Evolutionary conservation across 2,329 filamentous ascomycete genomes (phyloP), one percentile per base, ranked within the genome.

Genomic region (Phialocephala subalpina): DNA sequence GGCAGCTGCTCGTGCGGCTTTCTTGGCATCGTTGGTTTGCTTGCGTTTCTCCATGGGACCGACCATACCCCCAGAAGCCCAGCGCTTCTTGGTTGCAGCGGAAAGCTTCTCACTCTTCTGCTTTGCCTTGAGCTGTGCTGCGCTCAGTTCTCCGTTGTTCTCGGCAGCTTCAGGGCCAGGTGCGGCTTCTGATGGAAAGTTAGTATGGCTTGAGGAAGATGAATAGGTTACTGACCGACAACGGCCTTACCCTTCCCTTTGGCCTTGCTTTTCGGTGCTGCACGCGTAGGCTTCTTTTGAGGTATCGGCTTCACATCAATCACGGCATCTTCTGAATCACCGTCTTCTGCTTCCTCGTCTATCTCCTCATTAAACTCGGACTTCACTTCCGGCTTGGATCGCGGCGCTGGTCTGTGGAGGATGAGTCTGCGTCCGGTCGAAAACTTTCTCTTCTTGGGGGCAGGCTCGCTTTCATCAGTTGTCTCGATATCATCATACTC

Each of bases 11-110:
- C 65, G 69, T 40, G 38, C 65, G 22, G 81, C 81, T 77, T 88
- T 88, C 76, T 88, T 88, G 2, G 83, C 83, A 1, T 85, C 86
- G 8, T 88, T 82, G 0, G 86, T 89, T 2, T 84, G 85, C 71
- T 87, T 87, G 60, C 86, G 82, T 74, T 88, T 88, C 69, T 85
- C 83, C 58, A 88, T 86, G n/a, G 86, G 86, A 16, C 80, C 82
- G 12, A 82, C 81, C 86, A 89, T 89, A 60, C 85, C 85, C 20
- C 86, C 86, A 35, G 85, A 86, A 56, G 84, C 83, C 86, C 86
- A 89, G 65, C 86, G 84, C 27, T 59, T 60, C 40, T 57, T 62
- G 22, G 67, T 64, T 36, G 67, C 62, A 27, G 40, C 62, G 14
- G 64, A 49, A 9, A 69, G 62, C 35, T 69, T 69, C 20, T 27